phyloP scores from a whole-genome alignment of 1,284 basidiomycete genomes.

The Melampsora americana region DNA sequence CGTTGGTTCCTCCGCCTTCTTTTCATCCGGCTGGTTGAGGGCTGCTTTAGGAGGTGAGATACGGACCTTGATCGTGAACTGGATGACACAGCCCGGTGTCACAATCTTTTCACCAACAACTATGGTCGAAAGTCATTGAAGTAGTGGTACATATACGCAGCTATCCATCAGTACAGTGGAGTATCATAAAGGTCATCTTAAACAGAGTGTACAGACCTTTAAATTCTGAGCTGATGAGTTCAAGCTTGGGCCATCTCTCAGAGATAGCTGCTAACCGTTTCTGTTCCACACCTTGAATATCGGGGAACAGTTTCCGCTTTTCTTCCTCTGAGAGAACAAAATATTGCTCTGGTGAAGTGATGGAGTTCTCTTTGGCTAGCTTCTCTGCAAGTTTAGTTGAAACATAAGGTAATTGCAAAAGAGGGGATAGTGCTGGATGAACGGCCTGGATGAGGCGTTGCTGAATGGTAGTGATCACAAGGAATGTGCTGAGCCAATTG shows the following conservation, averaged over 20 bases:
- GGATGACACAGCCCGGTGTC: constrained; percentile 83
- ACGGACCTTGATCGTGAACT: constrained; percentile 77
- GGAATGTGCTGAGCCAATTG: constrained; percentile 82
- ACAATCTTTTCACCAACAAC: constrained; percentile 87
- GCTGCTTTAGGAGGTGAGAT: constrained; percentile 58
- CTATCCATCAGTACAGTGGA: neutral
- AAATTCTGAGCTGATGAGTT: constrained; percentile 80
- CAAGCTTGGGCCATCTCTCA: constrained; percentile 71
- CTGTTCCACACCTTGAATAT: constrained; percentile 43
- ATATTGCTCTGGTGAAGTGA: constrained; percentile 47
- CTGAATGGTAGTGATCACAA: constrained; percentile 76
- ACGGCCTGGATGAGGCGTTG: constrained; percentile 82
- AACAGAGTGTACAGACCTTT: constrained; percentile 63
- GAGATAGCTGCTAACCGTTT: constrained; percentile 59
- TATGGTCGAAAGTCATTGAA: constrained; percentile 52
- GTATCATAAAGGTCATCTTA: constrained; percentile 23
- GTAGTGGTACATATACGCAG: neutral
- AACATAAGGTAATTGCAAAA: constrained; percentile 75
- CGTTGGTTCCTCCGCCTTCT: constrained; percentile 26
- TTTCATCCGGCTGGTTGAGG: constrained; percentile 13
- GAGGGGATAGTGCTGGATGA: constrained; percentile 59
- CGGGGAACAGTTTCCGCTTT: constrained; percentile 59
- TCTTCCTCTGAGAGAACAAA: constrained; percentile 53
- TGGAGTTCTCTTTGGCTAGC: constrained; percentile 56
- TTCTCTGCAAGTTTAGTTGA: constrained; percentile 59